A percentile compares a stretch with the other conserved stretches of the same genome.
These are phyloP conservation scores for Xerocomellus intermedius DNA, from an alignment of 768 basidiomycete genomes.

Conservation along the genomic window DNA sequence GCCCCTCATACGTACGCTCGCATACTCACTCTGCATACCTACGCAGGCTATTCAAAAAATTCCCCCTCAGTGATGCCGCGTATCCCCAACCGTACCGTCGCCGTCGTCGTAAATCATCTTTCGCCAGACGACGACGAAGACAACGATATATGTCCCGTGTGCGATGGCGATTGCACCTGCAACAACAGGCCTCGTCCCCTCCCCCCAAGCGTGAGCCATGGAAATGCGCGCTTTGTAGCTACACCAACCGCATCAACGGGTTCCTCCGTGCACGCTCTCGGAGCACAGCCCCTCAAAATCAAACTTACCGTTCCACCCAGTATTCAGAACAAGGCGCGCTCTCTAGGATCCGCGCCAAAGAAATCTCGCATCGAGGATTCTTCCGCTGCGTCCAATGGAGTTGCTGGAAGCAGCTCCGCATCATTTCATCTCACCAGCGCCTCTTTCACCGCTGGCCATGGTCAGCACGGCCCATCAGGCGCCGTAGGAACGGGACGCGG, in stretches of 20 bases:
- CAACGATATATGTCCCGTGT: conserved; percentile 86
- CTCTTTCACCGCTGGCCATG: conserved; percentile 31
- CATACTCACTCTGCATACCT: conserved; percentile 18
- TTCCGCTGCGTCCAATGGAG: conserved; percentile 40
- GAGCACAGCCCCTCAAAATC: conserved; percentile 56
- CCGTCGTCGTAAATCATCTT: conserved; percentile 39
- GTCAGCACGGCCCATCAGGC: conserved; percentile 17
- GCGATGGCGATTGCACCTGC: conserved; percentile 89
- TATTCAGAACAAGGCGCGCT: conserved; percentile 46
- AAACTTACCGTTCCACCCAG: conserved; percentile 64
- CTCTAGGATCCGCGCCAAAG: conserved; percentile 25
- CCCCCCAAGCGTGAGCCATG: conserved; percentile 30
- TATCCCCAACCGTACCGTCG: conserved; percentile 69
- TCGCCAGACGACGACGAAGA: conserved; percentile 66
- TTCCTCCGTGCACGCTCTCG: conserved; percentile 31
- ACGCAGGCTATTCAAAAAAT: conserved; percentile 44
- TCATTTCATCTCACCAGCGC: conserved; percentile 5
- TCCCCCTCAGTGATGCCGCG: conserved; percentile 63
- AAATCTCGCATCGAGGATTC: conserved; percentile 26
- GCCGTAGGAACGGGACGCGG: conserved; percentile 42
- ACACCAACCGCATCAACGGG: conserved; percentile 38
- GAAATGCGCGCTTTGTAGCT: conserved; percentile 38
- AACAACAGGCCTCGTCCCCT: conserved; percentile 41
- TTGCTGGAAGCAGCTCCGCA: conserved; percentile 28
- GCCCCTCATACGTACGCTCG: conserved; percentile 23